These are phyloP conservation scores for Pseudogymnoascus sp. DNA, from an alignment of 2,329 filamentous ascomycete genomes.

Conservation along the genomic window DNA sequence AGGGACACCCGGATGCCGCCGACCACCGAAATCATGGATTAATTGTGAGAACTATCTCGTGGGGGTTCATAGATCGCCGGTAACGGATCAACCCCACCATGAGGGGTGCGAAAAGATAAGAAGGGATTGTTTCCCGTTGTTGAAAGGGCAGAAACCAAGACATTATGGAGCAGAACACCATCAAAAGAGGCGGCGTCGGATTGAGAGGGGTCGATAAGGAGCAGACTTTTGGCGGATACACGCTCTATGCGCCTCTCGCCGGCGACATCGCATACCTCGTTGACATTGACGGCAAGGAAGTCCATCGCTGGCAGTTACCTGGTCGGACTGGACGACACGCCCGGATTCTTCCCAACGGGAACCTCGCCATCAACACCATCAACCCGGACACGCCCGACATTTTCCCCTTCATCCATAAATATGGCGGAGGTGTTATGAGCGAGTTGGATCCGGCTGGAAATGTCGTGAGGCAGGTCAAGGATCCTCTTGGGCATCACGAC, in stretches of 20 bases:
- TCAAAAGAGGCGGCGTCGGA: constrained; percentile 34
- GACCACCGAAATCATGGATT: background rate
- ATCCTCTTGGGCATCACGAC: constrained; percentile 38
- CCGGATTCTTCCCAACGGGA: constrained; percentile 36
- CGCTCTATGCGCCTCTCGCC: constrained; percentile 35
- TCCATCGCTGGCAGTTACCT: constrained; percentile 36
- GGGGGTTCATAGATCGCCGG: background rate
- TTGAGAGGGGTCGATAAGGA: constrained; percentile 32
- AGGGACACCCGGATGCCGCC: background rate
- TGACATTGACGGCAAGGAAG: constrained; percentile 34
- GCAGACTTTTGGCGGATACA: constrained; percentile 33
- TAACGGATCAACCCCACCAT: background rate
- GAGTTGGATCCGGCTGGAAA: constrained; percentile 33
- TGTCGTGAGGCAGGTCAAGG: constrained; percentile 32
- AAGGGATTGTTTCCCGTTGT: background rate
- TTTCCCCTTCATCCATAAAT: constrained; percentile 39
- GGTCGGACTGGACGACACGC: constrained; percentile 36
- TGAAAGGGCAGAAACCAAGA: background rate
- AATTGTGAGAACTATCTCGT: background rate
- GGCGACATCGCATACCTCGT: constrained; percentile 32
- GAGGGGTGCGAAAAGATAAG: background rate
- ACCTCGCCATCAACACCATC: constrained; percentile 36
- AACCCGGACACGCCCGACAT: constrained; percentile 32
- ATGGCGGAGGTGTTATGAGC: constrained; percentile 38
- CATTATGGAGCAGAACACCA: constrained; percentile 36